Percentiles rank a stretch among this genome's conserved stretches.
phyloP scores from a whole-genome alignment of 2,329 filamentous ascomycete species.

The Stagonosporopsis tanaceti region DNA sequence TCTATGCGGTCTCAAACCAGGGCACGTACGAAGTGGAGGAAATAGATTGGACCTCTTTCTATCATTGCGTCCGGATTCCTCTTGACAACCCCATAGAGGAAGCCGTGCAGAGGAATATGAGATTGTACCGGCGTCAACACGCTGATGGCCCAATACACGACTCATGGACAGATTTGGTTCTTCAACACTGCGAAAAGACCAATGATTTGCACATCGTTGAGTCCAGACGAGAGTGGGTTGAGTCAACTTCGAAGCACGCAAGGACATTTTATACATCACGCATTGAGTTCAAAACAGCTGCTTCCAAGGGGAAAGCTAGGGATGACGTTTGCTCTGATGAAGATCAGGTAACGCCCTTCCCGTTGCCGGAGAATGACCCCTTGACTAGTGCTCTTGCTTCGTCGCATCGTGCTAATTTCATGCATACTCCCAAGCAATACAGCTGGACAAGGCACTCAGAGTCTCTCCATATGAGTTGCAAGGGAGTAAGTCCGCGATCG shows the following conservation, averaged over 20 bases:
- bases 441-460: slow-evolving; percentile 59
- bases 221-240: slow-evolving; percentile 71
- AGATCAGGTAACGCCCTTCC: not conserved
- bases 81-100: slow-evolving; percentile 57
- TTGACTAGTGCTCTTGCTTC: slow-evolving; percentile 37
- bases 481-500: slow-evolving; percentile 33
- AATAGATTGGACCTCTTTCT: slow-evolving; percentile 73
- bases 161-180: slow-evolving; percentile 72
- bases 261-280: slow-evolving; percentile 72
- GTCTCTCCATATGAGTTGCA: slow-evolving; percentile 10
- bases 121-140: slow-evolving; percentile 72
- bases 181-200: slow-evolving; percentile 67
- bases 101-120: slow-evolving; percentile 54
- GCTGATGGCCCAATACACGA: slow-evolving; percentile 76
- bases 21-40: slow-evolving; percentile 69
- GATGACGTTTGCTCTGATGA: not conserved
- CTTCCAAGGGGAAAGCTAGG: not conserved
- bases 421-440: slow-evolving; percentile 47
- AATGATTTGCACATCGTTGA: slow-evolving; percentile 70
- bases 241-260: slow-evolving; percentile 63
- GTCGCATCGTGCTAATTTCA: slow-evolving; percentile 50
- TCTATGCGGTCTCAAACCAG: slow-evolving; percentile 76
- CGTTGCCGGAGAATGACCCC: slow-evolving; percentile 41
- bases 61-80: slow-evolving; percentile 71
- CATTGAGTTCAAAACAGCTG: slow-evolving; percentile 53